Base-by-base conservation (phyloP, 345 rosid species). In the Gossypium turneri region DNA sequence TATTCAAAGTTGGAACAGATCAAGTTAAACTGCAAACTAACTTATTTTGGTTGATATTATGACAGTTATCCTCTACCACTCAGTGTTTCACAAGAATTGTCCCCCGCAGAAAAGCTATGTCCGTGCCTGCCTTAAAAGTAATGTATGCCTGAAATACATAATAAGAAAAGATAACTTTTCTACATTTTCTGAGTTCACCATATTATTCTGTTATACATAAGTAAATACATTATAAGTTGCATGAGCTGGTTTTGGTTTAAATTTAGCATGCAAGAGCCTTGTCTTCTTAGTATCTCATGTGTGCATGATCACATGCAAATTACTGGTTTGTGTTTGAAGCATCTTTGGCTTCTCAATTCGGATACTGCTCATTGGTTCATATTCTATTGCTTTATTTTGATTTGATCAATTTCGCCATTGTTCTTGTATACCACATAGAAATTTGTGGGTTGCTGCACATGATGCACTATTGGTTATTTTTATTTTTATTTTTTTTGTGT, bases 121-220 rank as follows among this genome's bases (percentile, higher is more conserved):
- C 52, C 97, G 97, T 75, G 97, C 92, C 77, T 92, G 94, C 97
- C 97, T 94, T 86, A 92, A 90, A 92, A 92, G 97, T 90, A 94
- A 92, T 85, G 93, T 90, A 89, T 83, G 96, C 97, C 86, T 80
- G 70, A 75, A 69, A 68, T 76, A 83, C 83, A 60, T 27, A 72
- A 78, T 68, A 58, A 17, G 3, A 19, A 25, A 74, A 77, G n/a
- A 71, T 61, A 73, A 45, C 61, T 20, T 34, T 19, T 51, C 34
- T 52, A 0, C n/a, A 63, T 62, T 70, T 52, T 56, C 27, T n/a
- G 17, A 20, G 52, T 56, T 72, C 48, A 22, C 57, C 50, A 24
- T 24, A 16, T 67, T 67, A 53, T 67, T 2, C 57, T 47, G 41
- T 67, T 24, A 7, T 24, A 5, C 52, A 44, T 66, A 11, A 20